Evolutionary conservation across 2,329 filamentous ascomycete species (phyloP), one percentile per base, ranked within the genome.

Genomic region (Colletotrichum truncatum): DNA sequence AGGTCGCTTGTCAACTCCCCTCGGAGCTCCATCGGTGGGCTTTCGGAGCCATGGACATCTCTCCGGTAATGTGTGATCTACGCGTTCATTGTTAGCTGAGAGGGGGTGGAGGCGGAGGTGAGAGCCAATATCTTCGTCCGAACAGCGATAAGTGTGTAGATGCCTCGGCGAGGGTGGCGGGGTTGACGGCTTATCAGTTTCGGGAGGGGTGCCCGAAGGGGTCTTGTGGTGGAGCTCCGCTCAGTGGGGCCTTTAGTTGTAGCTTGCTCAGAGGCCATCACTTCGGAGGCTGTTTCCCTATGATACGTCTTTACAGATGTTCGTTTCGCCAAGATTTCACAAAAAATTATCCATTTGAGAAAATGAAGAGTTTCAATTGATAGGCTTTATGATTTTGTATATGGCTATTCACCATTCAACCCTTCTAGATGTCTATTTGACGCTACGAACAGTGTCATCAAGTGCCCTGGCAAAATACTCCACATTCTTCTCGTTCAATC

Each of bases 401-500:
- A n/a, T n/a, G n/a, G n/a, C n/a, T n/a, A n/a, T n/a, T n/a, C n/a
- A n/a, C n/a, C n/a, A n/a, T n/a, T n/a, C n/a, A n/a, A n/a, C n/a
- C n/a, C n/a, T n/a, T n/a, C n/a, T n/a, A n/a, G 21, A 18, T 14
- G 10, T 14, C 39, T 10, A 65, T 45, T 41, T 14, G 4, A 64
- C 53, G 6, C 28, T 60, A 21, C 64, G 48, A 1, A 67, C 64
- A 0, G 60, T 59, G 11, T 64, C 48, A 16, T 67, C 61, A 18
- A 67, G 60, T 38, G 72, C 70, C 49, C 60, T 70, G 11, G 74
- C 74, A 58, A 76, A 72, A 46, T 76, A 73, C 38, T 68, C 23
- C 12, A 80, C 73, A 21, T 80, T 80, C 3, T 69, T 58, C 0
- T 78, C 73, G 23, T 80, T 80, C 6, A 80, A 62, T 0, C 78